phyloP scores from a whole-genome alignment of 2,329 filamentous ascomycete genomes.

The Ophiobolus disseminans region DNA sequence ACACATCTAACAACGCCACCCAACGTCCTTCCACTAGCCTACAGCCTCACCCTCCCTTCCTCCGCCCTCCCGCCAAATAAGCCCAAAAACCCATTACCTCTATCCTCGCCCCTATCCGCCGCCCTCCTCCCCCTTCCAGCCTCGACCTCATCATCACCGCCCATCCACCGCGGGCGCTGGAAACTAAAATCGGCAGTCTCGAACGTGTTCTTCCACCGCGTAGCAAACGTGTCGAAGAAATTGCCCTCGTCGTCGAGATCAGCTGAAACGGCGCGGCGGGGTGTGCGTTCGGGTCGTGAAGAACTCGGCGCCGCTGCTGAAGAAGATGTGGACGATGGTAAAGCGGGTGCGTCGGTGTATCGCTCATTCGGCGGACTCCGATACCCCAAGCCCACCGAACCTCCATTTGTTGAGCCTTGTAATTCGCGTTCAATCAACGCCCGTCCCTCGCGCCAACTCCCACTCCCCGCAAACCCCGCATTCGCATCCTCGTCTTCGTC shows the following conservation, averaged over 20 bases:
- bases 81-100: conserved; percentile 30
- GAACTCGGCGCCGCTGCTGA: conserved; percentile 15
- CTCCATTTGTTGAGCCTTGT: conserved; percentile 53
- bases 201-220: conserved; percentile 89
- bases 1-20: not conserved
- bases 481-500: conserved; percentile 75
- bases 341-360: conserved; percentile 31
- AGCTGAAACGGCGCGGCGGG: conserved; percentile 53
- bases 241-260: conserved; percentile 75
- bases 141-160: conserved; percentile 56
- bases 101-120: conserved; percentile 14
- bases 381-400: conserved; percentile 39
- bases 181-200: conserved; percentile 67
- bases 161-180: conserved; percentile 81
- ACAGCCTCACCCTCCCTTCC: conserved; percentile 45
- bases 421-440: conserved; percentile 87
- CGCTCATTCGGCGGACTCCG: conserved; percentile 31
- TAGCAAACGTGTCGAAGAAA: conserved; percentile 82
- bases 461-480: conserved; percentile 72
- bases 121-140: conserved; percentile 11
- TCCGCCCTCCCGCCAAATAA: conserved; percentile 44
- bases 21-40: conserved; percentile 1
- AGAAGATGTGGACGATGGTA: conserved; percentile 5
- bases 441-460: conserved; percentile 89
- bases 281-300: conserved; percentile 26